Base-by-base conservation (phyloP, 352 stramenopile genomes). In the Globisporangium barbulae region DNA sequence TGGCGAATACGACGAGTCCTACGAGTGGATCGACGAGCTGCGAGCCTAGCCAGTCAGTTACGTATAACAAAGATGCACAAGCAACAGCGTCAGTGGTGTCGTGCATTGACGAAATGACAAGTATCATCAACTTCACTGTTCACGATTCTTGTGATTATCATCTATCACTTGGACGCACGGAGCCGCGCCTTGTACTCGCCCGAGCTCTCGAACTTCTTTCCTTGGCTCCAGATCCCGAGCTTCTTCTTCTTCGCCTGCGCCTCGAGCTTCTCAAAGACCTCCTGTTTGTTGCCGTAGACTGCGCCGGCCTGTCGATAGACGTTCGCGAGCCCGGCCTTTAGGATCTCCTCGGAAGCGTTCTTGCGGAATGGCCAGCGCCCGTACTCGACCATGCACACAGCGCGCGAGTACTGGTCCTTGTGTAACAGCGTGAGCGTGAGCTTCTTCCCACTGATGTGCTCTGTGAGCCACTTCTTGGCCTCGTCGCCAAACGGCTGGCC, bases 341-440 rank as follows among this genome's bases (percentile, higher is more conserved):
- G 56, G 53, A 96, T 79, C 73, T 94, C 88, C 57, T 89, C 85
- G 19, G 84, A 94, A 30, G 73, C 79, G 61, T 96, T 90, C 48
- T 76, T 82, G 48, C 75, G 75, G 73, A 94, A 94, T n/a, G 85
- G 83, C 82, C 79, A 93, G 22, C 63, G 64, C 0, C 84, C 84
- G 48, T 94, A 92, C 65, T 92, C 73, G 41, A 94, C 88, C 81
- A 89, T 81, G 59, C 83, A 93, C 60, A 94, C 81, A 1, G 87
- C 82, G 31, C 85, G 83, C n/a, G 81, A 72, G 62, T 92, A 94
- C 65, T 96, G 88, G 65, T 96, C 88, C 59, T 90, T 90, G 53
- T 90, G 75, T 57, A 95, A 74, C 55, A 96, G 67, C 53, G 81
- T 93, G 45, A 96, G 72, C 59, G 73, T 88, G 30, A 96, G 73